Percentiles rank a stretch among this genome's conserved stretches.
These are phyloP conservation scores for Backusella liffmaniae DNA, from an alignment of 192 early-diverging fungal species.

Conservation along the genomic window DNA sequence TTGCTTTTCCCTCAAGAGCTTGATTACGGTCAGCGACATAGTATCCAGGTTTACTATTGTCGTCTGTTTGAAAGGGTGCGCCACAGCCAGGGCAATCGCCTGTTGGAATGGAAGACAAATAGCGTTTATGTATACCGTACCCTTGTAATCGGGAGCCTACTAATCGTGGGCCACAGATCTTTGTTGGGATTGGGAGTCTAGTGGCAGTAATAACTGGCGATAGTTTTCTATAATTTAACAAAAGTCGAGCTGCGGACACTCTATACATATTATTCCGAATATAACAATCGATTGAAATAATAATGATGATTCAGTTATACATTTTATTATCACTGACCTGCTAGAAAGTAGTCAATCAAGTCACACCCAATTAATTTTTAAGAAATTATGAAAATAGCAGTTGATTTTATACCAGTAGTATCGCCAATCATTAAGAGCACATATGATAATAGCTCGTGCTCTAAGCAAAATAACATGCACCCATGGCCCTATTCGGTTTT, in stretches of 20 bases:
- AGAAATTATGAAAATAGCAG: too few species aligned
- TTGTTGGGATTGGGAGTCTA: not conserved
- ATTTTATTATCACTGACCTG: not conserved
- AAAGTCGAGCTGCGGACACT: not conserved
- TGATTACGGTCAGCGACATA: conserved; percentile 31
- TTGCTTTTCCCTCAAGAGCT: not conserved
- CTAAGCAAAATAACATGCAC: too few species aligned
- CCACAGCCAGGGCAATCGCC: conserved; percentile 66
- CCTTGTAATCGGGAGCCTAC: not conserved
- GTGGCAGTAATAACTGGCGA: not conserved
- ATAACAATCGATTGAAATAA: not conserved
- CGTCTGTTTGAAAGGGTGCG: conserved; percentile 57
- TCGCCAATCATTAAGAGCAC: too few species aligned
- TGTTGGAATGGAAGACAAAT: not conserved
- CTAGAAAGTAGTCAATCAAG: not conserved
- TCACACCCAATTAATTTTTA: not conserved
- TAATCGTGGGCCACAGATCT: not conserved
- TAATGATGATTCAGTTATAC: not conserved
- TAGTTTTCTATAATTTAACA: not conserved
- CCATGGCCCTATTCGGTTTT: too few species aligned
- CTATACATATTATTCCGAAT: not conserved
- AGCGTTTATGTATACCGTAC: not conserved
- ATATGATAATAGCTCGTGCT: too few species aligned
- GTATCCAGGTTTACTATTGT: conserved; percentile 49
- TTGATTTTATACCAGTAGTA: too few species aligned